Conservation (phyloP, 805 yeast species). For the Yarrowia porcina region DNA sequence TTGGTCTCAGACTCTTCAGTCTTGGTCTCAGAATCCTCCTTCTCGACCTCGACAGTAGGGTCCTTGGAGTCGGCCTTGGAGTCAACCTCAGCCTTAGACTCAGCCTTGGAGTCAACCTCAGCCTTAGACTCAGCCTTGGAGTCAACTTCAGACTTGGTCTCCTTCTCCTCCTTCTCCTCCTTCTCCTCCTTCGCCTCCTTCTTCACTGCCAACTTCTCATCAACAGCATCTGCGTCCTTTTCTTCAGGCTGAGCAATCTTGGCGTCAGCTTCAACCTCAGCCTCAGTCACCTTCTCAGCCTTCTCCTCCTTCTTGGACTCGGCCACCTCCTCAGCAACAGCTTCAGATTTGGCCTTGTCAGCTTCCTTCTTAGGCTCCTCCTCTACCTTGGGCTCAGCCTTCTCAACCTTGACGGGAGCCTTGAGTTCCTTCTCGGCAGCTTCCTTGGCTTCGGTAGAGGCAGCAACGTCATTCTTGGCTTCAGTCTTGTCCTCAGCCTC, state of each 20-base stretch:
- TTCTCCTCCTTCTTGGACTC: background rate
- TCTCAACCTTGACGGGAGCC: slow-evolving; percentile 10
- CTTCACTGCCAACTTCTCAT: background rate
- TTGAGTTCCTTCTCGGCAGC: slow-evolving; percentile 22
- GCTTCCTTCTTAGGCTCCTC: slow-evolving; percentile 47
- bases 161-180: background rate
- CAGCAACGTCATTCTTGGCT: no score
- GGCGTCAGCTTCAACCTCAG: background rate
- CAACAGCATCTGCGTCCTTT: slow-evolving; percentile 12
- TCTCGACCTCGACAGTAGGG: background rate
- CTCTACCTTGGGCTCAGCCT: slow-evolving; percentile 31
- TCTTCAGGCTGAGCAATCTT: background rate
- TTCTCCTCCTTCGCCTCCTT: slow-evolving; percentile 2
- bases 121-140: background rate
- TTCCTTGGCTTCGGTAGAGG: slow-evolving; percentile 26
- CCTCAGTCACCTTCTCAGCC: background rate
- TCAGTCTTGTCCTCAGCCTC: background rate
- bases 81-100: background rate
- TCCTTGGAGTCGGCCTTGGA: no score
- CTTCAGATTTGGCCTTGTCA: slow-evolving; percentile 29
- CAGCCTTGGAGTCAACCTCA: background rate
- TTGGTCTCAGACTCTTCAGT: background rate
- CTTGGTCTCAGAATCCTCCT: background rate
- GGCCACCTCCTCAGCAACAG: background rate
- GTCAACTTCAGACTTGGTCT: background rate